Base-by-base conservation (phyloP, 202 grass and related monocot species). In the Digitaria exilis region DNA sequence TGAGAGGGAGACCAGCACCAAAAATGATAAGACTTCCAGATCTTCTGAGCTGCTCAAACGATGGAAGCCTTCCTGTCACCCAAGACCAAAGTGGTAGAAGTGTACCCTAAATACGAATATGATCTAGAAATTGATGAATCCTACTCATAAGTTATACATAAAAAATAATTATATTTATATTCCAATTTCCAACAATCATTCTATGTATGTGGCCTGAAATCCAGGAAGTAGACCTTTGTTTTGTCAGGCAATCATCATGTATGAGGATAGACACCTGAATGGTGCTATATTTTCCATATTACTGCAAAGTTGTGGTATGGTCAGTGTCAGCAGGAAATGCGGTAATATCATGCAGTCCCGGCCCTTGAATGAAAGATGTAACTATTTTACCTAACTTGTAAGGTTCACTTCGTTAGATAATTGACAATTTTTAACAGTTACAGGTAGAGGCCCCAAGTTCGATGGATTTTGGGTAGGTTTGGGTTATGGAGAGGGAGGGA, bases 11-110 rank as follows among this genome's bases (percentile, higher is more conserved):
- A 39, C 79, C 72, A 76, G 85, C 92, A 76, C 90, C 90, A 12
- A 88, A 81, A 84, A 55, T 91, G 73, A 65, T 81, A 82, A 95
- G 84, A 82, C 56, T 86, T 50, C 92, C 90, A 34, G 90, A 98
- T 75, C 80, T 98, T 60, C 59, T 98, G 49, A 85, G 75, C 60
- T 93, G 95, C 80, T 85, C 88, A 9, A 85, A 85, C 31, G 87
- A 83, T 78, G 89, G 85, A 49, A 62, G 77, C 19, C 83, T 93
- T 73, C 51, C 88, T 29, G 71, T 78, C 70, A 90, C 83, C 39
- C 68, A 88, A 80, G 89, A 89, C 52, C 90, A 76, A 60, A 66
- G 63, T 49, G 41, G 79, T 17, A 54, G 71, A 69, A 73, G 34
- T 51, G 65, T 48, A 18, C 42, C 73, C 26, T 62, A 79, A 34